Percentiles rank a stretch among this genome's conserved stretches.
These are phyloP conservation scores for Hortiboletus campestris DNA, from an alignment of 768 basidiomycete species.

Conservation along the genomic window DNA sequence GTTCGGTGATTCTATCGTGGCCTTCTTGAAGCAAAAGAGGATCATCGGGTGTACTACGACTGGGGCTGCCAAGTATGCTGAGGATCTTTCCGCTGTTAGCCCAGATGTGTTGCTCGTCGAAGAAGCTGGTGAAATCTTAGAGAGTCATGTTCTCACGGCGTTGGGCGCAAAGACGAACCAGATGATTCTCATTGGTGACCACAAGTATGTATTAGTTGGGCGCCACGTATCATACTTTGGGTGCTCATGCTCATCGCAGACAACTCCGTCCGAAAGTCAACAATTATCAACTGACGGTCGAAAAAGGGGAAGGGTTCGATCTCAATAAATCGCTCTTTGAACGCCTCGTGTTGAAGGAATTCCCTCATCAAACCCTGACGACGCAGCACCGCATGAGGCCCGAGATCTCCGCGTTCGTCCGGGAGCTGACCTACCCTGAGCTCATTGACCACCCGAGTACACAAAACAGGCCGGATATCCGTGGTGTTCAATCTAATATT, in stretches of 20 bases:
- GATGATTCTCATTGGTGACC: constrained; percentile 69
- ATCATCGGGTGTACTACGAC: constrained; percentile 74
- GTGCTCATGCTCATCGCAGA: constrained; percentile 32
- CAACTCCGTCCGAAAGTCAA: constrained; percentile 76
- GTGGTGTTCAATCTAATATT: constrained; percentile 56
- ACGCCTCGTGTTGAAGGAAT: constrained; percentile 58
- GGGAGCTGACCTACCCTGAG: constrained; percentile 65
- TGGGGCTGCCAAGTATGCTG: constrained; percentile 60
- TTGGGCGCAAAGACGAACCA: constrained; percentile 49
- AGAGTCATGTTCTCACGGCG: constrained; percentile 65
- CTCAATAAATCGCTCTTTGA: constrained; percentile 71
- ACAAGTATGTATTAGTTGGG: constrained; percentile 45
- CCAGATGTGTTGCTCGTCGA: constrained; percentile 63
- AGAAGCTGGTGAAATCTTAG: constrained; percentile 73
- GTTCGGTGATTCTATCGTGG: constrained; percentile 35
- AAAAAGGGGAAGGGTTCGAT: constrained; percentile 68
- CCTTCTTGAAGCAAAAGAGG: constrained; percentile 44
- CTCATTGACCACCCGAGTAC: constrained; percentile 58
- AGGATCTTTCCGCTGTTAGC: constrained; percentile 43
- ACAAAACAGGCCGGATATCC: constrained; percentile 45
- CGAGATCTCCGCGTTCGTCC: constrained; percentile 65
- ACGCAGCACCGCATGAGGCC: constrained; percentile 74
- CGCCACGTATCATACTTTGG: neutral
- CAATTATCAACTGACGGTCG: constrained; percentile 59
- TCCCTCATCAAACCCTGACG: constrained; percentile 56